phyloP scores from a whole-genome alignment of 2,329 filamentous ascomycete species.

The Ophiocordyceps robertsii region DNA sequence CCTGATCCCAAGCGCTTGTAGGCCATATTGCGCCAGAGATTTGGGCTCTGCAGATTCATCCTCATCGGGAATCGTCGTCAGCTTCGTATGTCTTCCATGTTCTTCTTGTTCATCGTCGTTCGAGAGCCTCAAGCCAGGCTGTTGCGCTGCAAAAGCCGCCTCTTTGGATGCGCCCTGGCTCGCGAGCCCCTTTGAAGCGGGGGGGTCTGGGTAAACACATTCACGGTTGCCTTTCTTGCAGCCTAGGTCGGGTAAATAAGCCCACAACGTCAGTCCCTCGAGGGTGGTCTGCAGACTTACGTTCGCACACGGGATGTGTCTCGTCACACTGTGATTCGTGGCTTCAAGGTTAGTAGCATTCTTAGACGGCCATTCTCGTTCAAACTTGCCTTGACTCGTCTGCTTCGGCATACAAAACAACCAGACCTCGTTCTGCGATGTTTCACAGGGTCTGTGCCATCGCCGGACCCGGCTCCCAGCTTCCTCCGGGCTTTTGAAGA shows the following conservation, averaged over 20 bases:
- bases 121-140: slow-evolving; percentile 38
- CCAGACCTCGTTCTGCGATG: slow-evolving; percentile 87
- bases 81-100: slow-evolving; percentile 24
- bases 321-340: slow-evolving; percentile 66
- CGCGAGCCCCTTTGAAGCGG: slow-evolving; percentile 26
- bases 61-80: slow-evolving; percentile 42
- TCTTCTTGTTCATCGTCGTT: slow-evolving; percentile 33
- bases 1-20: slow-evolving; percentile 11
- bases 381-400: slow-evolving; percentile 63
- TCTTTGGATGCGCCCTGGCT: slow-evolving; percentile 22
- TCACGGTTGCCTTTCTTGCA: slow-evolving; percentile 87
- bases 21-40: slow-evolving; percentile 6
- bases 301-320: slow-evolving; percentile 70
- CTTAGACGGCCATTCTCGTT: not conserved
- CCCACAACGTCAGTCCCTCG: not conserved
- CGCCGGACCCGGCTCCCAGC: slow-evolving; percentile 24
- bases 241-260: slow-evolving; percentile 33
- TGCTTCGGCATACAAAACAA: slow-evolving; percentile 79
- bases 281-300: slow-evolving; percentile 26
- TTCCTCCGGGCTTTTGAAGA: slow-evolving; percentile 37
- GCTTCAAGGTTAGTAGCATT: slow-evolving; percentile 4
- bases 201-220: slow-evolving; percentile 73
- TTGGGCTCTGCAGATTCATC: slow-evolving; percentile 29
- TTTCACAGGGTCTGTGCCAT: slow-evolving; percentile 59
- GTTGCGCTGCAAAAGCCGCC: slow-evolving; percentile 19